These are phyloP conservation scores for Olyra latifolia DNA, from an alignment of 176 grass and related monocot genomes.

Conservation along the genomic window DNA sequence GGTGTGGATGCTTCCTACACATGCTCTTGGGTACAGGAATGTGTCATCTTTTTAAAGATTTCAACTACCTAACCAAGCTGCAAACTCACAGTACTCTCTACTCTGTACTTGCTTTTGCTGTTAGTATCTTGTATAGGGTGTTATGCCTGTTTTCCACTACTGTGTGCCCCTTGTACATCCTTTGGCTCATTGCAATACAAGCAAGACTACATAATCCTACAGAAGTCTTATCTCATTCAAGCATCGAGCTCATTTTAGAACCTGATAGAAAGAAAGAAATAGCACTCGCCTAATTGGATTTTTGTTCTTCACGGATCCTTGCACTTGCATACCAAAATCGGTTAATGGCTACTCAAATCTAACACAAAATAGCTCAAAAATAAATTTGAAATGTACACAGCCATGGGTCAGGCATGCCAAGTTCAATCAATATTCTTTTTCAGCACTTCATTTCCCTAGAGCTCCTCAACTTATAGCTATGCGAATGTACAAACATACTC, in stretches of 20 bases:
- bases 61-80: too few species aligned
- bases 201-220: not conserved
- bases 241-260: not conserved
- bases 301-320: not conserved
- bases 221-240: not conserved
- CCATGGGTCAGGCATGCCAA: not conserved
- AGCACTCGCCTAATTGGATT: not conserved
- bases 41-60: too few species aligned
- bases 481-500: not conserved
- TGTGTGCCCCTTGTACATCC: too few species aligned
- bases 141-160: too few species aligned
- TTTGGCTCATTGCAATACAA: too few species aligned
- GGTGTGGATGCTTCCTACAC: too few species aligned
- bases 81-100: too few species aligned
- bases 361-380: slow-evolving; percentile 6
- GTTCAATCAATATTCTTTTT: not conserved
- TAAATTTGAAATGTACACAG: not conserved
- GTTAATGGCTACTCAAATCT: not conserved
- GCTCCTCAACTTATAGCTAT: not conserved
- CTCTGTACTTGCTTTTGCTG: too few species aligned
- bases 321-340: not conserved
- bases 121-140: too few species aligned
- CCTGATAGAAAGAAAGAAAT: not conserved
- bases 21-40: too few species aligned
- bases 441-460: not conserved